A percentile compares a stretch with the other conserved stretches of the same genome.
Evolutionary conservation across 768 basidiomycete genomes (phyloP).

Genomic region (Lactarius trivialis): DNA sequence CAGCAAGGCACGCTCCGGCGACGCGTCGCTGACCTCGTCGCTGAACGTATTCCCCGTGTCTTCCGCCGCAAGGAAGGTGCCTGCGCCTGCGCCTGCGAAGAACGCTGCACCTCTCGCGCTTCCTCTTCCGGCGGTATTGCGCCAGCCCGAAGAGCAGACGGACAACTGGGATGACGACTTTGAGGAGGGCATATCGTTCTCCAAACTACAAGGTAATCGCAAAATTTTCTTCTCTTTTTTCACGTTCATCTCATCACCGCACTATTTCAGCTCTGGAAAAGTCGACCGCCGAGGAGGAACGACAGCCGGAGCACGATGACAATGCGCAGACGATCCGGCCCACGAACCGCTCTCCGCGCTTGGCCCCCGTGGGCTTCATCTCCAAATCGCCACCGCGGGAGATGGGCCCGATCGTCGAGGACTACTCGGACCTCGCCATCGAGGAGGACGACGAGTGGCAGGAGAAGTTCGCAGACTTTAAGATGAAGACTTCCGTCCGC

Average conservation of each 20-base stretch:
- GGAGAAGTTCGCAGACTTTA: slow-evolving; percentile 80
- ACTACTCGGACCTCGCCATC: slow-evolving; percentile 83
- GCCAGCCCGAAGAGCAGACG: slow-evolving; percentile 76
- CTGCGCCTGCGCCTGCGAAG: slow-evolving; percentile 17
- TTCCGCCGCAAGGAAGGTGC: slow-evolving; percentile 20
- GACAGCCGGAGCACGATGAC: slow-evolving; percentile 17
- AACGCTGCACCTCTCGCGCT: slow-evolving; percentile 29
- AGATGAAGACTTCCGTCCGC: slow-evolving; percentile 69
- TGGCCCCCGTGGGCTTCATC: slow-evolving; percentile 34
- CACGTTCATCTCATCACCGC: slow-evolving; percentile 37
- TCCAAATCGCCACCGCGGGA: slow-evolving; percentile 56
- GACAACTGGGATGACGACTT: slow-evolving; percentile 99
- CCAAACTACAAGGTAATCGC: slow-evolving; percentile 63
- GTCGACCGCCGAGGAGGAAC: slow-evolving; percentile 47
- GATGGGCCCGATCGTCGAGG: slow-evolving; percentile 71
- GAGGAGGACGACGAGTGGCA: slow-evolving; percentile 67
- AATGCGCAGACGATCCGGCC: slow-evolving; percentile 68
- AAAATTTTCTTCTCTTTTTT: slow-evolving; percentile 27
- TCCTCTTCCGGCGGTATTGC: slow-evolving; percentile 59
- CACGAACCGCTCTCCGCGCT: slow-evolving; percentile 54
- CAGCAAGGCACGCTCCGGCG: slow-evolving; percentile 12
- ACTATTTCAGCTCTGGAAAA: slow-evolving; percentile 43
- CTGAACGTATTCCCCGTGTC: slow-evolving; percentile 14
- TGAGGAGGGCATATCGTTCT: slow-evolving; percentile 84
- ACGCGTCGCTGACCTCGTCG: slow-evolving; percentile 15